Conservation (phyloP, 75 land plant genomes). For the Adiantum capillusveneris region DNA sequence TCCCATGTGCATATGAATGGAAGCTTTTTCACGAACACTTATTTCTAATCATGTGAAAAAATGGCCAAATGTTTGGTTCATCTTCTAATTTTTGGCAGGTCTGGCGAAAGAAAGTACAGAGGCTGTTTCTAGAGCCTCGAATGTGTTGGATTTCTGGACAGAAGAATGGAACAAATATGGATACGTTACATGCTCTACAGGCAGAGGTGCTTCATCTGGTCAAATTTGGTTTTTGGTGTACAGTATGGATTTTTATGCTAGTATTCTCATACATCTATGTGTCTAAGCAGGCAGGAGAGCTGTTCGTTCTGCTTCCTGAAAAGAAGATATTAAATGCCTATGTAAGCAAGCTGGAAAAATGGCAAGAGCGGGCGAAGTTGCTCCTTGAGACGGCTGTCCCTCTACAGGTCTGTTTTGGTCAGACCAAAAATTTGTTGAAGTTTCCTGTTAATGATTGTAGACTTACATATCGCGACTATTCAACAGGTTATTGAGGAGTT, state of each 20-base stretch:
- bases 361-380: constrained; percentile 15
- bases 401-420: constrained; percentile 9
- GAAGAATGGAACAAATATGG: constrained; percentile 9
- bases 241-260: no score
- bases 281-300: constrained; percentile 10
- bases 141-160: constrained; percentile 11
- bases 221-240: no score
- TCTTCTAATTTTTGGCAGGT: constrained; percentile 8
- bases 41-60: no score
- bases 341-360: constrained; percentile 12
- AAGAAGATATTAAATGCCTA: constrained; percentile 3
- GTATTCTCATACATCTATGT: neutral
- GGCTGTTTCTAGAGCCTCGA: constrained; percentile 11
- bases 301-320: constrained; percentile 11
- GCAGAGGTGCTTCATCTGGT: constrained; percentile 10
- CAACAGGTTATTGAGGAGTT: constrained; percentile 9
- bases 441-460: no score
- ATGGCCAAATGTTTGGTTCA: no score
- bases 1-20: neutral
- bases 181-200: constrained; percentile 16
- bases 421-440: no score
- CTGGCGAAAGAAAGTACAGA: constrained; percentile 24
- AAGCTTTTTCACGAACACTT: neutral
- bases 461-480: neutral
- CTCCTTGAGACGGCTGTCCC: constrained; percentile 1